Conservation (phyloP, 768 basidiomycete genomes). For the Lactarius hengduanensis region DNA sequence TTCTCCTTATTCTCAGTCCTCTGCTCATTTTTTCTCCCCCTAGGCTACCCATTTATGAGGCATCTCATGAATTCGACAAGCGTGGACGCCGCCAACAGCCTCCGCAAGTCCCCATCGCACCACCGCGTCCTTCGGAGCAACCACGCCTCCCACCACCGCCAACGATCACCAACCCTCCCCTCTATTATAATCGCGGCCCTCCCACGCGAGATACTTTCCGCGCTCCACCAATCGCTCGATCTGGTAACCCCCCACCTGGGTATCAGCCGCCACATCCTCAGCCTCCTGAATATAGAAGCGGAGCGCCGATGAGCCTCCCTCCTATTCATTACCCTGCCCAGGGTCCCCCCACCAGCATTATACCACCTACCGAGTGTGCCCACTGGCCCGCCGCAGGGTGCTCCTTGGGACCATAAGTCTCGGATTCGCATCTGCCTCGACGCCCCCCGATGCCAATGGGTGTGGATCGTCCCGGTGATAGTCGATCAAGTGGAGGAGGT, state of each 20-base stretch:
- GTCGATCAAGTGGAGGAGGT: constrained; percentile 18
- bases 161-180: constrained; percentile 21
- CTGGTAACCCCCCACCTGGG: constrained; percentile 30
- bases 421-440: constrained; percentile 27
- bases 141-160: constrained; percentile 32
- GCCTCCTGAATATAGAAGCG: constrained; percentile 14
- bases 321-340: constrained; percentile 27
- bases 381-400: constrained; percentile 1
- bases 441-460: constrained; percentile 30
- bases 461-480: constrained; percentile 11
- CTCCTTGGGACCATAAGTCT: constrained; percentile 20
- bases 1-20: neutral
- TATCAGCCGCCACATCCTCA: constrained; percentile 24
- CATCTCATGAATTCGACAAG: constrained; percentile 81
- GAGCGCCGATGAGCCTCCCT: constrained; percentile 21
- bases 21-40: constrained; percentile 7
- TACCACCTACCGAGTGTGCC: constrained; percentile 14
- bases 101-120: constrained; percentile 29
- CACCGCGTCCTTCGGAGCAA: constrained; percentile 26
- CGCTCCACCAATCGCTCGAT: constrained; percentile 30
- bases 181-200: constrained; percentile 17
- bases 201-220: constrained; percentile 26
- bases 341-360: constrained; percentile 25
- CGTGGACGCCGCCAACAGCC: constrained; percentile 54
- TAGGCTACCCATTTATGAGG: constrained; percentile 74